Evolutionary conservation across 2,329 filamentous ascomycete species (phyloP).

Genomic region (Diplodia mutila): DNA sequence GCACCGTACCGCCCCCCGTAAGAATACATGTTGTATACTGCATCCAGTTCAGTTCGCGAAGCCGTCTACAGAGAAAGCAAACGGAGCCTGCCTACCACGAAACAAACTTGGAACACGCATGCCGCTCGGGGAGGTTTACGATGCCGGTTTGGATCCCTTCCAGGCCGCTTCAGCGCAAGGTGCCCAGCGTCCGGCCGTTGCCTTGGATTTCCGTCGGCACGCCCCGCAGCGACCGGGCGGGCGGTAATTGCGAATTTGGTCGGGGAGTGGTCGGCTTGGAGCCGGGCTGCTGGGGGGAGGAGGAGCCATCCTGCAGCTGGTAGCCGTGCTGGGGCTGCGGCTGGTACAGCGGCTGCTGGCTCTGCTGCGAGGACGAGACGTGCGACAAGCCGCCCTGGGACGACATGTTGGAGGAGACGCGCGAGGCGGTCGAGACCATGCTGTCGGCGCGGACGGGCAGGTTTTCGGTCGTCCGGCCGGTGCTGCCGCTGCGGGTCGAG

Average conservation of each 20-base stretch:
- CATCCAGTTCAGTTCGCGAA: background rate
- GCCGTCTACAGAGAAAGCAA: too few relatives aligned
- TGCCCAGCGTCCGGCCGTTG: slow-evolving; percentile 20
- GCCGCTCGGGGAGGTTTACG: background rate
- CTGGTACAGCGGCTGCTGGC: slow-evolving; percentile 6
- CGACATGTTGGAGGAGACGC: background rate
- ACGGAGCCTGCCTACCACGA: background rate
- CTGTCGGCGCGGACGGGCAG: slow-evolving; percentile 22
- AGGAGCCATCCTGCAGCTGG: too few relatives aligned
- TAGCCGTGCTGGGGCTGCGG: background rate
- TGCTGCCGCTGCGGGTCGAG: background rate
- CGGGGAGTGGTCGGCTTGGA: slow-evolving; percentile 11
- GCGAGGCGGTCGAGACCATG: slow-evolving; percentile 17
- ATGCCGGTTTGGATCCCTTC: background rate
- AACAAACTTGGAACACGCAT: background rate
- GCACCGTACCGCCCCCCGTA: background rate
- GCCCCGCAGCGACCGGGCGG: slow-evolving; percentile 4
- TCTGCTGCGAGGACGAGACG: slow-evolving; percentile 4
- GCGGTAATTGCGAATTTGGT: background rate
- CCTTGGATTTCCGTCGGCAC: slow-evolving; percentile 21
- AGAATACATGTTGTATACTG: background rate
- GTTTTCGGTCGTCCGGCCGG: background rate
- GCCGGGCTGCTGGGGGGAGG: background rate
- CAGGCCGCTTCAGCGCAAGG: background rate
- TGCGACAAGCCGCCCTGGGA: slow-evolving; percentile 1